Evolutionary conservation across 2,329 filamentous ascomycete genomes (phyloP), one percentile per base, ranked within the genome.

Genomic region (Diaporthe aspalathi): DNA sequence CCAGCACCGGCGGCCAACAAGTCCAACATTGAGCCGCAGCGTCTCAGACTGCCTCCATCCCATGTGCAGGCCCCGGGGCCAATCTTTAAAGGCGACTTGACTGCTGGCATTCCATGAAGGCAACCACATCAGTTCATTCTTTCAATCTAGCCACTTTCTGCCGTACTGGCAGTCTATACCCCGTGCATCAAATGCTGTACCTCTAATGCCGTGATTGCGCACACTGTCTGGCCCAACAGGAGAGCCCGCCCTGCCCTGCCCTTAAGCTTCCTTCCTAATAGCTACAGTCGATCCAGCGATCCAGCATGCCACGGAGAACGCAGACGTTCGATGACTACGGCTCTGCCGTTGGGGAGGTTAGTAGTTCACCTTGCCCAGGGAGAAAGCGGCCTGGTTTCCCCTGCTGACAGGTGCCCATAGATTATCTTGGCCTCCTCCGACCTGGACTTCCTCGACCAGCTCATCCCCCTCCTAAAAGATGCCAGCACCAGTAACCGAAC

Each of bases 391-490:
- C 66, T 17, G 49, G 17, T 5, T 53, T 27, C 35, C 62, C 53
- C 16, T 35, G 68, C 74, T 75, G 68, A 73, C 70, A 24, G 27
- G 16, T 43, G 22, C n/a, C 32, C 14, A 53, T 79, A 99, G 94
- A 97, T 98, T 76, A 95, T 98, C 73, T 90, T 97, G 76, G 94
- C 95, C 2, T 93, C 94, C 16, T 94, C 95, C 27, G 95, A 98
- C 78, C 89, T 92, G 63, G 96, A 99, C 77, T 98, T 98, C 78
- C 90, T 99, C 74, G 96, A 98, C 80, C 95, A 98, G 79, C 85
- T 99, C 65, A 97, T 98, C 60, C 95, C 95, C 12, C 93, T 97
- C 2, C 91, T 99, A 74, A 96, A 94, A 84, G 95, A 98, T 87
- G 94, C 94, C 75, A 90, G 93, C 73, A 87, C 90, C 76, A 91